Evolutionary conservation across 768 basidiomycete species (phyloP), one percentile per base, ranked within the genome.

Genomic region (Sarcodon aspratus): DNA sequence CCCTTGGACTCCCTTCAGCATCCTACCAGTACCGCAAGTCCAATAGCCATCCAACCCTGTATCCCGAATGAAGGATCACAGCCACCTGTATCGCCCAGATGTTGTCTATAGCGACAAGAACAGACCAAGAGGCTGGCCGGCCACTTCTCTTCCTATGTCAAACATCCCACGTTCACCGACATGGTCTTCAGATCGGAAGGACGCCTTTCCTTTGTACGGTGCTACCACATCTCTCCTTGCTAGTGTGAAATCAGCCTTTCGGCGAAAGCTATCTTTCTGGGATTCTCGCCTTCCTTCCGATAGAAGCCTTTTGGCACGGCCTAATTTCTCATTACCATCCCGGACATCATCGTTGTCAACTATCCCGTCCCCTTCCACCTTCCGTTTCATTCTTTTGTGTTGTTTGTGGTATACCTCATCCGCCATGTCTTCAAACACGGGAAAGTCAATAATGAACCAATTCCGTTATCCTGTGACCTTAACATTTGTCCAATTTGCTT

Each of bases 401-500:
- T 66, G 71, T 13, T 72, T 98, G 17, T 99, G 96, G 96, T 99
- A 99, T 67, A 75, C 81, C 12, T 81, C 85, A 3, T 96, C 93
- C 6, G 95, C 95, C 1, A 66, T 98, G 46, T 93, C 92, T 2
- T 95, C 91, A 37, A 98, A 97, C 61, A 97, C 95, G 1, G 96
- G 94, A 50, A 99, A 99, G 63, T 78, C 85, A 42, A 94, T 99
- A 66, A 74, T 99, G 57, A 93, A 74, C 56, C 83, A 85, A 57
- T 99, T 97, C 67, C 78, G 82, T 47, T 97, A 88, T 66, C 96
- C 96, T 5, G 78, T 99, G 60, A 98, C 96, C 53, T 80, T 99
- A 61, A 99, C 96, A 36, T 90, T 99, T 61, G 76, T 99, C 59
- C 96, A 99, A 63, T 99, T 99, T 61, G 93, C 83, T 55, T 96